Conservation (phyloP, 768 basidiomycete genomes). For the Lenzites betulinus region DNA sequence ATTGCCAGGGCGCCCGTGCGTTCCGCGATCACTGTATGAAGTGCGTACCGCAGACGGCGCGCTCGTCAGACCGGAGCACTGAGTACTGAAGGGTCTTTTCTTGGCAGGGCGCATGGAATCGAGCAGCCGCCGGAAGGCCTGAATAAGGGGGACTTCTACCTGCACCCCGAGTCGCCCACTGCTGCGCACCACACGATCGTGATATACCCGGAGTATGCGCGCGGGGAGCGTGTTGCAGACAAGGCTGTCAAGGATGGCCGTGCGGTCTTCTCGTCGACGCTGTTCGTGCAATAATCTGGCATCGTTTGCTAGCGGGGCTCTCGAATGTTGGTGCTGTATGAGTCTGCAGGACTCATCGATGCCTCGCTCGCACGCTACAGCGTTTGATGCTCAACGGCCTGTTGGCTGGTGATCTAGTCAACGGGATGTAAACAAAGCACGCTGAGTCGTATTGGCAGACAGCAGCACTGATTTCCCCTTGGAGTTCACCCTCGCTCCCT, state of each 20-base stretch:
- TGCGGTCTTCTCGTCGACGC: neutral
- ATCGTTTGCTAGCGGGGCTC: too few species aligned
- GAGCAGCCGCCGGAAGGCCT: neutral
- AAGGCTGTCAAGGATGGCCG: neutral
- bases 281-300: too few species aligned
- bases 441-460: too few species aligned
- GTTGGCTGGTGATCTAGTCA: too few species aligned
- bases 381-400: too few species aligned
- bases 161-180: neutral
- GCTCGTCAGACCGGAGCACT: neutral
- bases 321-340: too few species aligned
- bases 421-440: too few species aligned
- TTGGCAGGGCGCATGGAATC: neutral
- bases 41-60: neutral
- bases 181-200: neutral
- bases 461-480: too few species aligned
- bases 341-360: too few species aligned
- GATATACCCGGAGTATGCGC: neutral
- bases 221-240: neutral
- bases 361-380: too few species aligned
- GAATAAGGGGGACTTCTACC: constrained; percentile 1
- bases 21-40: neutral
- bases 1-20: neutral
- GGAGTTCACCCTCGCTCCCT: too few species aligned
- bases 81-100: neutral